These are phyloP conservation scores for Sphaerobolus stellatus DNA, from an alignment of 1,284 basidiomycete genomes.

Conservation along the genomic window DNA sequence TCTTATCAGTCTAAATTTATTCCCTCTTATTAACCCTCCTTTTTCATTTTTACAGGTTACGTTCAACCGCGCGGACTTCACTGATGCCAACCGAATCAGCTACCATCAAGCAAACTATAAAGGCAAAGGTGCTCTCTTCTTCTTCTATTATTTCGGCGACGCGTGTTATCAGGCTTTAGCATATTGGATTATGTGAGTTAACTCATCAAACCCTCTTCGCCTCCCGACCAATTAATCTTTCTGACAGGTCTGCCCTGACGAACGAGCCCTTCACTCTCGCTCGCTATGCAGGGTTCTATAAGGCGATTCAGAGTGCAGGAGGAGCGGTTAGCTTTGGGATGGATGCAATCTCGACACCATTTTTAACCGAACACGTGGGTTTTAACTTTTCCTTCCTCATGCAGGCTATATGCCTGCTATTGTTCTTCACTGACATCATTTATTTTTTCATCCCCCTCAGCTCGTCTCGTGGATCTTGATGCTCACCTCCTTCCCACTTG, in stretches of 20 bases:
- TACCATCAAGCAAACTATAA: conserved; percentile 32
- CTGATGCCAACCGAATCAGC: conserved; percentile 26
- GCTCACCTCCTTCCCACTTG: conserved; percentile 37
- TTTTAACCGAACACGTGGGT: conserved; percentile 36
- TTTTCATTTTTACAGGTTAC: conserved; percentile 15
- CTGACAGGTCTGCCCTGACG: not conserved
- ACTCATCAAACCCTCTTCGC: not conserved
- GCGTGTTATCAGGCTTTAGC: conserved; percentile 36
- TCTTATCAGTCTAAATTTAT: not conserved
- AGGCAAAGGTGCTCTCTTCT: conserved; percentile 37
- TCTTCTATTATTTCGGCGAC: conserved; percentile 42
- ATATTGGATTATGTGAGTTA: not conserved
- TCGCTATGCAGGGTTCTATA: conserved; percentile 22
- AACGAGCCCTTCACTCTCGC: not conserved
- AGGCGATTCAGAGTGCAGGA: conserved; percentile 40
- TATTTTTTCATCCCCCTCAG: conserved; percentile 9
- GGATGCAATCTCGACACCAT: conserved; percentile 43
- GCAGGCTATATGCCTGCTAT: not conserved
- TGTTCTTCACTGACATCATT: not conserved
- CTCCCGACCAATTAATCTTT: not conserved
- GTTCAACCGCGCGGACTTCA: conserved; percentile 27
- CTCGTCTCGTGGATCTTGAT: conserved; percentile 38
- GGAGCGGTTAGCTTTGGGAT: conserved; percentile 44
- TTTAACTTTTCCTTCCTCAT: not conserved
- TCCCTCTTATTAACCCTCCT: not conserved